Evolutionary conservation across 352 stramenopile genomes (phyloP), one percentile per base, ranked within the genome.

Genomic region (Aphanomyces cochlioides): DNA sequence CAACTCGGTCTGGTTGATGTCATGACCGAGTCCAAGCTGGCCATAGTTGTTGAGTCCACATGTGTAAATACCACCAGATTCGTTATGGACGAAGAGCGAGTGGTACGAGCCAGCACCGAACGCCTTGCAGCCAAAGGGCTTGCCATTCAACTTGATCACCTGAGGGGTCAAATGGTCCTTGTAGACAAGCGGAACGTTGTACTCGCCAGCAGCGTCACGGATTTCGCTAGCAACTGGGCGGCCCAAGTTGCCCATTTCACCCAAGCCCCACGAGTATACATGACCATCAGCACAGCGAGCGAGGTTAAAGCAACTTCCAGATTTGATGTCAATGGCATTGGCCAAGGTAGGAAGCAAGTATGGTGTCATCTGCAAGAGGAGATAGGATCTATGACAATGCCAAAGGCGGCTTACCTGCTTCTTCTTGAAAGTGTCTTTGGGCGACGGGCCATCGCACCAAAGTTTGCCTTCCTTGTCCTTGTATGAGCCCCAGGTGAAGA

Each of bases 31-130:
- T n/a, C 97, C 97, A 21, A 99, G 73, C 75, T 99, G 97, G 8
- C 96, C 97, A 78, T 98, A 99, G 66, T 98, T 96, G 84, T 98
- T 99, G 5, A 98, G 82, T 5, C 97, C 97, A 60, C 82, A 92
- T 5, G 86, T 82, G 80, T 97, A 99, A 4, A 98, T 75, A 67
- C 90, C 88, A 37, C 86, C 86, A 53, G 85, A 89, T 36, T 77
- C 65, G 45, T 78, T 82, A 37, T 85, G 63, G 19, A 77, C 75
- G 10, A 97, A 82, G 12, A 97, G 67, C 45, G 78, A 88, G 78
- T 97, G 91, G 78, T 93, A 97, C 48, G 89, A 90, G 54, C 91
- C 91, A 73, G 86, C 95, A 38, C 89, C 89, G 72, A 97, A 90
- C 21, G 82, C 70, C 73, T 96, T 93, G 47, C 88, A 82, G 10